Evolutionary conservation across 768 basidiomycete genomes (phyloP), one percentile per base, ranked within the genome.

Genomic region (Pseudohyphozyma bogoriensis): DNA sequence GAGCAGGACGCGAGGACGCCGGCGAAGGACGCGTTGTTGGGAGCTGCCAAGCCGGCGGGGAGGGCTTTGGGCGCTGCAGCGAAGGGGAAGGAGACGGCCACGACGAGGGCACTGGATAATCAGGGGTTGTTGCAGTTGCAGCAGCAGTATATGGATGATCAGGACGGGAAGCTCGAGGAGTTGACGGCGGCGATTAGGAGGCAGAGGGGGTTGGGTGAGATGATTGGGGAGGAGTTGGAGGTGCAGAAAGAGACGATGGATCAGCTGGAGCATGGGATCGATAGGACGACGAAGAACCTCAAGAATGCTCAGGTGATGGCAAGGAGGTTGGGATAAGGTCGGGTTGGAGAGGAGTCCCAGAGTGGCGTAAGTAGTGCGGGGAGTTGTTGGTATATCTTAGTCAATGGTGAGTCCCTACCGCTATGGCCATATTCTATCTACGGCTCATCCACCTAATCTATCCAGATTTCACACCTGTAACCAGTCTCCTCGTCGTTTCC

Each of bases 231-330:
- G 53, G 93, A 97, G 74, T 82, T 97, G 64, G 78, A 77, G 13
- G 74, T 82, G 62, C 93, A 97, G 73, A 91, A 83, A 66, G 89
- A 91, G 70, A 74, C 91, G 74, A 74, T 97, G 69, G 89, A 93
- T 71, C 82, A 82, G 72, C 75, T 97, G 63, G 78, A 82, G 12
- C 73, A 78, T 45, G 84, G 88, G 22, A 86, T 93, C 36, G 89
- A 92, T 72, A 75, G 76, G 28, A 84, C 86, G 3, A 85, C 85
- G 37, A 79, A 78, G 39, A 92, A 90, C 76, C 78, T 97, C 57
- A 80, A 81, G n/a, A 75, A 77, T n/a, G 82, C 90, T n/a, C 89
- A 86, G 76, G 83, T 83, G 73, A 83, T 91, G 73, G 72, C 95
- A 76, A 88, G 89, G 70, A 80, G 81, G 74, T 76, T 95, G 10